Evolutionary conservation across 306 rosid genomes (phyloP).

Genomic region (Prunus mume): DNA sequence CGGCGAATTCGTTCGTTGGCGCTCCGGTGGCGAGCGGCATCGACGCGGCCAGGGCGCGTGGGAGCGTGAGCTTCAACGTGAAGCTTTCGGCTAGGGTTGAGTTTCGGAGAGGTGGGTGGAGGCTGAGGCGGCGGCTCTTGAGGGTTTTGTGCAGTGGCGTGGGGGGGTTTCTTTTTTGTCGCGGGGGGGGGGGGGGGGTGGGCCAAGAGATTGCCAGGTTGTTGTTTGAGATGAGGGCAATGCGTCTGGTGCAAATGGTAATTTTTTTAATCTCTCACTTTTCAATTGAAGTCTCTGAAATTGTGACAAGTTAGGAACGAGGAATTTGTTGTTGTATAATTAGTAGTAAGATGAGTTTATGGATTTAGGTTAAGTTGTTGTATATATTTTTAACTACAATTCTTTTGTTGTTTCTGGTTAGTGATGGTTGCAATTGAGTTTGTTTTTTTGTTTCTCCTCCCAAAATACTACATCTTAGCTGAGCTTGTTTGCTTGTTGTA

Average conservation of each 20-base stretch:
- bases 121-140: slow-evolving; percentile 50
- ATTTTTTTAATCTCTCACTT: neutral
- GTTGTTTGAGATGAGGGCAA: slow-evolving; percentile 28
- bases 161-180: slow-evolving; percentile 31
- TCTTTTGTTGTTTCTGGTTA: neutral
- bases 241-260: neutral
- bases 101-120: slow-evolving; percentile 72
- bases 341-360: neutral
- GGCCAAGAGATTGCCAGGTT: slow-evolving; percentile 64
- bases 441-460: too few relatives aligned
- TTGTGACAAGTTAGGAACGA: neutral
- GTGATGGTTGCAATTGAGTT: neutral
- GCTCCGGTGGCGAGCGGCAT: slow-evolving; percentile 10
- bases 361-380: neutral
- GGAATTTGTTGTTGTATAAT: neutral
- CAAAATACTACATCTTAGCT: too few relatives aligned
- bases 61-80: slow-evolving; percentile 49
- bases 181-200: too few relatives aligned
- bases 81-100: slow-evolving; percentile 44
- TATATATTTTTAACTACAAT: neutral
- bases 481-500: too few relatives aligned
- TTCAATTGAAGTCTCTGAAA: too few relatives aligned
- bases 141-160: slow-evolving; percentile 54
- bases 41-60: slow-evolving; percentile 28
- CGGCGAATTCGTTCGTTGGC: slow-evolving; percentile 28